Conservation (phyloP, 495 filamentous ascomycete genomes). For the Penicillium canariense region DNA sequence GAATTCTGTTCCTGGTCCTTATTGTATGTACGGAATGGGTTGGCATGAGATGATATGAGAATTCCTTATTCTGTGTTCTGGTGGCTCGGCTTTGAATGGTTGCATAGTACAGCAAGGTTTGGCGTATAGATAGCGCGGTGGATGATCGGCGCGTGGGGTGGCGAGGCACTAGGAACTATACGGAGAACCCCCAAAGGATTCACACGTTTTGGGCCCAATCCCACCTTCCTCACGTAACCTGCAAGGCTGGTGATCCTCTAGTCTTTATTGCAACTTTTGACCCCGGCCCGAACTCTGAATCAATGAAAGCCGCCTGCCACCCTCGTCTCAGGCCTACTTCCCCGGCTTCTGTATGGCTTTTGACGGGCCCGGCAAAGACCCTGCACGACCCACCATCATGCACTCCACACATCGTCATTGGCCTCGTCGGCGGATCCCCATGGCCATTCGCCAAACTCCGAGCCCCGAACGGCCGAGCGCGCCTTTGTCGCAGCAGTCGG, state of each 20-base stretch:
- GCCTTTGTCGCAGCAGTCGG: background rate
- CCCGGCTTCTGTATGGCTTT: background rate
- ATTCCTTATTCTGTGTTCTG: too few relatives aligned
- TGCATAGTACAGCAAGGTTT: too few relatives aligned
- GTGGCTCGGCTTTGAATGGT: too few relatives aligned
- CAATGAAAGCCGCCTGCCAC: background rate
- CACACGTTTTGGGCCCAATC: too few relatives aligned
- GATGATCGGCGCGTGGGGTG: too few relatives aligned
- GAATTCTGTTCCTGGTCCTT: too few relatives aligned
- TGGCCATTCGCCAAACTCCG: conserved; percentile 12
- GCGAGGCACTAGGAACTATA: too few relatives aligned
- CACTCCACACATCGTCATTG: background rate
- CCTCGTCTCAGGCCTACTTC: background rate
- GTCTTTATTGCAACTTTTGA: background rate
- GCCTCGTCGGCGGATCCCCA: background rate
- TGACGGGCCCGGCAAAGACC: background rate
- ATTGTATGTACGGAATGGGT: background rate
- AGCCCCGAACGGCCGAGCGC: conserved; percentile 11
- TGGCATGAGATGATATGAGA: background rate
- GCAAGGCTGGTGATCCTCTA: background rate
- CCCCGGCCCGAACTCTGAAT: background rate
- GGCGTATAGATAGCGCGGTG: too few relatives aligned
- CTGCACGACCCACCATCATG: background rate
- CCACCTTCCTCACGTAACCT: background rate
- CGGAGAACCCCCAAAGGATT: too few relatives aligned